These are phyloP conservation scores for Mucuna pruriens DNA, from an alignment of 306 rosid species.

Conservation along the genomic window DNA sequence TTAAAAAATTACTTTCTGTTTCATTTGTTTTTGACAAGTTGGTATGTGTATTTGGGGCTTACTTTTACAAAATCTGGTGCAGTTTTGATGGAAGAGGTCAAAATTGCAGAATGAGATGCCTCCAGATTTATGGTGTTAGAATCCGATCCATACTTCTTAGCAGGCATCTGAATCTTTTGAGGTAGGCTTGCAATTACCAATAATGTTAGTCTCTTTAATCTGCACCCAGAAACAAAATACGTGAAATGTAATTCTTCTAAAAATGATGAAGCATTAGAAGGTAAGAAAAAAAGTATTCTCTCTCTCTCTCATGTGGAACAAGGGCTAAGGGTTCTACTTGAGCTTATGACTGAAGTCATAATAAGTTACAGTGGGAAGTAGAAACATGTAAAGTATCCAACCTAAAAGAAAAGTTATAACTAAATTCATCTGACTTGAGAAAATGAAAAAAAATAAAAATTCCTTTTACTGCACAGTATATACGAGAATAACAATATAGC, in stretches of 20 bases:
- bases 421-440: constrained; percentile 22
- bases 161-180: constrained; percentile 20
- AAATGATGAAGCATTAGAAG: constrained; percentile 19
- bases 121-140: constrained; percentile 27
- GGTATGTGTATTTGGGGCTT: constrained; percentile 30
- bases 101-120: constrained; percentile 33
- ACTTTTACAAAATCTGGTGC: constrained; percentile 41
- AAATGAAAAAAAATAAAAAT: neutral
- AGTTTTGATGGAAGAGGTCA: constrained; percentile 27
- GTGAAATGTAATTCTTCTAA: neutral
- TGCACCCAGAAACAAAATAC: constrained; percentile 44
- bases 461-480: neutral
- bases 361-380: neutral
- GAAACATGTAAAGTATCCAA: constrained; percentile 3
- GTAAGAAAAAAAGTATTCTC: constrained; percentile 23
- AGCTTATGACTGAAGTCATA: constrained; percentile 24
- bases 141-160: constrained; percentile 30
- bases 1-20: constrained; percentile 4
- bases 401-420: neutral
- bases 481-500: constrained; percentile 14
- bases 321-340: neutral
- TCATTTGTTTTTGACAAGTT: constrained; percentile 39
- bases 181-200: constrained; percentile 22
- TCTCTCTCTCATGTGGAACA: neutral
- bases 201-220: constrained; percentile 37